phyloP scores from a whole-genome alignment of 768 basidiomycete genomes.

The Tulasnella sp. region DNA sequence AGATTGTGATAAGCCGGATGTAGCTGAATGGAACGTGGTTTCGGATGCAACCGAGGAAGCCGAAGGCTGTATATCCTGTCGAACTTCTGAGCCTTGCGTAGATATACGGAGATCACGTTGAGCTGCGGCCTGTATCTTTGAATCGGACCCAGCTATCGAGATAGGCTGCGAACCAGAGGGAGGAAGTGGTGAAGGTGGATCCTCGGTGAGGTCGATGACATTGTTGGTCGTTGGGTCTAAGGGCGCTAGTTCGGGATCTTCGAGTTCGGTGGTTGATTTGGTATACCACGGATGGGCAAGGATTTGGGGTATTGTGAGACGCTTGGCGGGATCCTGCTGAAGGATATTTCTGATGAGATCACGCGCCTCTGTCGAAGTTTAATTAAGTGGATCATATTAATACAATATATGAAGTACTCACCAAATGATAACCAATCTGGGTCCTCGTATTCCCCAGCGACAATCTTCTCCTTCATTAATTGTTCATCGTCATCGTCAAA shows the following conservation, averaged over 20 bases:
- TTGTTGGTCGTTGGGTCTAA: constrained; percentile 1
- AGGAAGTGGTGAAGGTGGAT: not conserved
- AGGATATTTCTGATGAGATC: constrained; percentile 69
- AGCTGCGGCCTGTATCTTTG: too few relatives aligned
- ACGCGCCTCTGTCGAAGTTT: constrained; percentile 52
- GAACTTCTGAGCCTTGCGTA: constrained; percentile 6
- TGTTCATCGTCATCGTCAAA: constrained; percentile 84
- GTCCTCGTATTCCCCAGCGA: constrained; percentile 78
- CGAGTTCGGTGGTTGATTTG: not conserved
- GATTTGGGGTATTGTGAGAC: constrained; percentile 72
- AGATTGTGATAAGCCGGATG: constrained; percentile 18
- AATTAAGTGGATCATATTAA: not conserved
- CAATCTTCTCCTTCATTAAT: constrained; percentile 72
- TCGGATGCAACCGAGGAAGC: constrained; percentile 17
- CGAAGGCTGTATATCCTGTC: constrained; percentile 15
- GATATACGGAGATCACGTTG: not conserved
- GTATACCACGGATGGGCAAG: constrained; percentile 80
- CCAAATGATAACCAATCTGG: constrained; percentile 84
- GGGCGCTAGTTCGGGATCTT: constrained; percentile 6
- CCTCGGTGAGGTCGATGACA: constrained; percentile 10
- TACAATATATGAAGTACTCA: constrained; percentile 27
- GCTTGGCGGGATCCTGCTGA: constrained; percentile 58
- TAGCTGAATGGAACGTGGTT: constrained; percentile 18
- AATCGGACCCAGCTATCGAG: not conserved
- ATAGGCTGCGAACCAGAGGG: not conserved